Evolutionary conservation across 192 early-diverging fungal species (phyloP).

Genomic region (Podila horticola): DNA sequence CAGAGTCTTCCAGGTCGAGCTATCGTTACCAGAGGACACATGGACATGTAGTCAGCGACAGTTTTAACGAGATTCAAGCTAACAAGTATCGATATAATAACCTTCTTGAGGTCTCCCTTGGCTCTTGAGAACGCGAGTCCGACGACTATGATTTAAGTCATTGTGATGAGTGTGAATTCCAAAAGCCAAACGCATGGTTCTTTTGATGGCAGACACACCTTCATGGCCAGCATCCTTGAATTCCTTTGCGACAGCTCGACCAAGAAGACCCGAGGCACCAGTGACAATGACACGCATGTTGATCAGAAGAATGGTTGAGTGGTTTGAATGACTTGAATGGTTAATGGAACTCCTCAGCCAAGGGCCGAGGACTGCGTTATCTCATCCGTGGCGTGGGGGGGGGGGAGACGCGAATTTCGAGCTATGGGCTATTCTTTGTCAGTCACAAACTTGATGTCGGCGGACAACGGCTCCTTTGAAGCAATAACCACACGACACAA

Average conservation of each 20-base stretch:
- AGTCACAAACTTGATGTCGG: too few species aligned
- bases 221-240: constrained; percentile 63
- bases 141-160: constrained; percentile 58
- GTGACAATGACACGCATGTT: constrained; percentile 77
- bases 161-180: not conserved
- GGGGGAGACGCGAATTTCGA: too few species aligned
- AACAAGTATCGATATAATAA: constrained; percentile 10
- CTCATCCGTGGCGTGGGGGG: too few species aligned
- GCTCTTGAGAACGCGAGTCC: constrained; percentile 79
- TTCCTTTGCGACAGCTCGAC: constrained; percentile 72
- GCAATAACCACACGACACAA: too few species aligned
- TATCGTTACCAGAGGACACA: constrained; percentile 10
- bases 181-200: not conserved
- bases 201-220: constrained; percentile 37
- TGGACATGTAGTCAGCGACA: not conserved
- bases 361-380: too few species aligned
- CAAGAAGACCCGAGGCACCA: constrained; percentile 86
- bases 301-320: not conserved
- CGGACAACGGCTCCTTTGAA: too few species aligned
- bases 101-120: constrained; percentile 61
- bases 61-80: not conserved
- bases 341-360: too few species aligned
- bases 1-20: constrained; percentile 74
- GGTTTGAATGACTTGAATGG: too few species aligned
- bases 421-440: too few species aligned